Base-by-base conservation (phyloP, 176 grass and related monocot species). In the Calamus simplicifolius region DNA sequence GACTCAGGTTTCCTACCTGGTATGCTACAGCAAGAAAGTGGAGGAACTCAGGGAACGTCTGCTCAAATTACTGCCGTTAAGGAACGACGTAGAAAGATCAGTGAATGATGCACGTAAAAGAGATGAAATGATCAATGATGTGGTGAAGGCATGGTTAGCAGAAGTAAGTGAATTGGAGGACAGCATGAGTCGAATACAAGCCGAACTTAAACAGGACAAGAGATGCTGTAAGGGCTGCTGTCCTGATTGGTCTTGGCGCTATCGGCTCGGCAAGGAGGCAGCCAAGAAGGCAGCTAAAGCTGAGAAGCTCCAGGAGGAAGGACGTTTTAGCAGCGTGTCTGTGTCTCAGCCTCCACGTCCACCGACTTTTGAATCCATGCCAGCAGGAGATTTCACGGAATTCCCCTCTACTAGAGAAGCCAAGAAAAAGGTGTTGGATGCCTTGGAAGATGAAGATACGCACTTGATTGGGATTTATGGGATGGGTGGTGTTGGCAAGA, bases 401-500 rank as follows among this genome's bases (percentile, higher is more conserved):
- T 78, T 62, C 49, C 43, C 6, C 25, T 51, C 75, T 3, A 56
- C 59, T 6, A 62, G 29, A 35, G 58, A 62, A n/a, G 28, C 31
- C 17, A 19, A 57, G 52, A 5, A 53, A 3, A 25, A n/a, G 57
- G 58, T 70, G 1, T 56, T 63, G 1, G 17, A 31, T 15, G 64
- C 64, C 15, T 5, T 70, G 4, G 28, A 63, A 10, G 57, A 78
- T 63, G 75, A 38, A 13, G 63, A 69, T 0, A 61, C 5, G n/a
- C 16, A 62, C 52, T 1, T 69, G 2, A 56, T 77, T 53, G 58
- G 57, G 15, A 62, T 77, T 52, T 77, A 77, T 57, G 75, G 75
- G 4, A 69, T 69, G 57, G 29, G 75, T 21, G 66, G 75, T 28
- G 67, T 78, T 1, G 75, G 75, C 29, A 78, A 78, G 50, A 78